Base-by-base conservation (phyloP, 2,329 filamentous ascomycete species). In the Chalara sp. region DNA sequence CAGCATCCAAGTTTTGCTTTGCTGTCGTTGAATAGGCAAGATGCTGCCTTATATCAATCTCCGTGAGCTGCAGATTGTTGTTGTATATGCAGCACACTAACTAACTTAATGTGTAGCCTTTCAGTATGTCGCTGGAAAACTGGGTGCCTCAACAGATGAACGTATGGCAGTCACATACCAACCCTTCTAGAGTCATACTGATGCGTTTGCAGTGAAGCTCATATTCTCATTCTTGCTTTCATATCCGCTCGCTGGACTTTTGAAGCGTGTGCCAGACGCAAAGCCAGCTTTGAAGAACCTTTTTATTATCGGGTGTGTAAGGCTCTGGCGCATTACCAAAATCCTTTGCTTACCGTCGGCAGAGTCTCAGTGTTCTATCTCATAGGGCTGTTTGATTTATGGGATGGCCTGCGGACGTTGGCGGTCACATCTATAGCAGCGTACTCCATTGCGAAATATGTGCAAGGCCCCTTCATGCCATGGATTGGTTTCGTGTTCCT, bases 401-500 rank as follows among this genome's bases (percentile, higher is more conserved):
- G 92, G 91, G 75, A 72, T 68, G 95, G 93, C 50, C 70, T 95
- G 11, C 78, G 80, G 39, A 96, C 91, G 2, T 72, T 99, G 39
- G 67, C 87, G 52, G 83, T 95, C 65, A 90, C 88, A 65, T 83
- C 92, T 1, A 80, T 78, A 13, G 91, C 83, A 46, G 81, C 88
- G 47, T 99, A 96, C 65, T 74, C 78, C 56, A 93, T 99, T 60
- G 87, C 92, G 48, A 82, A 86, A 58, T 91, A 84, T 66, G 74
- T 97, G 43, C 80, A 89, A 58, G 91, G 89, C 21, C 89, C 89
- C 1, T 88, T 92, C 66, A 99, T 99, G 93, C 93, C 93, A 72
- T 99, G 93, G 93, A 76, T 96, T 46, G 90, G 84, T 53, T 99
- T 99, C 68, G 75, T 89, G 46, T 96, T 95, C 65, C 74, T 96